A percentile compares a stretch with the other conserved stretches of the same genome.
phyloP scores from a whole-genome alignment of 345 rosid genomes.

The Heritiera fomes region DNA sequence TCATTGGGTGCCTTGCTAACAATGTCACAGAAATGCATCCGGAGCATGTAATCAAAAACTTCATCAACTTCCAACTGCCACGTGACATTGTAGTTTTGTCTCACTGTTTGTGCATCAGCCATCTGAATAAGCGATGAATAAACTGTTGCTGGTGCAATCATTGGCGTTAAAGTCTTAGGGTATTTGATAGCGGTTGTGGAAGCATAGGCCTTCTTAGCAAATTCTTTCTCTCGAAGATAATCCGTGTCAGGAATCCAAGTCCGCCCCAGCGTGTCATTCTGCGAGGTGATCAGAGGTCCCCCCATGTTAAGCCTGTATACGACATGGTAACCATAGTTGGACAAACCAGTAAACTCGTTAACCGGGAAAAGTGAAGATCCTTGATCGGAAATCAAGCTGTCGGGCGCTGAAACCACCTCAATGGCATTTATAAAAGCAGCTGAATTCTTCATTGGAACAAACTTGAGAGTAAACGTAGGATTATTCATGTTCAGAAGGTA shows the following conservation, averaged over 20 bases:
- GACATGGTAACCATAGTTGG: slow-evolving; percentile 46
- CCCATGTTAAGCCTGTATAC: slow-evolving; percentile 75
- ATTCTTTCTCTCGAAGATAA: slow-evolving; percentile 44
- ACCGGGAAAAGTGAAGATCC: slow-evolving; percentile 62
- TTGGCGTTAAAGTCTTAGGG: slow-evolving; percentile 46
- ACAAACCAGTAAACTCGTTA: slow-evolving; percentile 40
- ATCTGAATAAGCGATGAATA: slow-evolving; percentile 64
- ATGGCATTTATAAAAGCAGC: slow-evolving; percentile 73
- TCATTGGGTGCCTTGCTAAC: slow-evolving; percentile 71
- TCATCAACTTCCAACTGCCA: slow-evolving; percentile 65
- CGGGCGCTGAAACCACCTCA: slow-evolving; percentile 78
- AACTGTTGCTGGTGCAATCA: slow-evolving; percentile 65
- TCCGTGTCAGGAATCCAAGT: slow-evolving; percentile 58
- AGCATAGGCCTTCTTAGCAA: slow-evolving; percentile 39
- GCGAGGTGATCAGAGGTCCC: slow-evolving; percentile 58
- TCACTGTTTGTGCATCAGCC: slow-evolving; percentile 49
- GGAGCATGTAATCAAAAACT: slow-evolving; percentile 52
- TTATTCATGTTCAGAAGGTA: slow-evolving; percentile 58
- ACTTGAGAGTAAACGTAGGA: slow-evolving; percentile 48
- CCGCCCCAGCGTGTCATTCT: slow-evolving; percentile 59
- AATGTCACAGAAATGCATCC: slow-evolving; percentile 81
- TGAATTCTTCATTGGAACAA: slow-evolving; percentile 52
- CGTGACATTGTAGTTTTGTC: slow-evolving; percentile 60
- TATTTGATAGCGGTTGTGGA: slow-evolving; percentile 51
- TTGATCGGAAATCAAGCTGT: slow-evolving; percentile 48